Percentiles rank a stretch among this genome's conserved stretches.
Conservation (phyloP, 306 rosid genomes). For the Abrus pulchellus region DNA sequence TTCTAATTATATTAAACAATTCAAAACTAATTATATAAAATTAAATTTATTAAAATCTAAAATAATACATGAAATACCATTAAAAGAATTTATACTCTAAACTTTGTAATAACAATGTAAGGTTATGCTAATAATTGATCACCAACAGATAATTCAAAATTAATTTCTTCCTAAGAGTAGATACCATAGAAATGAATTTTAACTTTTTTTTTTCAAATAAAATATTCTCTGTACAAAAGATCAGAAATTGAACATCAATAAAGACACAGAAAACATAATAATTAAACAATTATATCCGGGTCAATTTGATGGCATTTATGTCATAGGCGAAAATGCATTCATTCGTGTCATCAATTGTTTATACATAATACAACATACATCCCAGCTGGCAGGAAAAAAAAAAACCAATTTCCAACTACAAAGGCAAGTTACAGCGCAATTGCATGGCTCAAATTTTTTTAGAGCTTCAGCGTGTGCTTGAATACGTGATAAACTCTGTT, state of each 20-base stretch:
- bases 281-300: background rate
- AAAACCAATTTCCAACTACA: background rate
- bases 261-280: no score
- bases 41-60: no score
- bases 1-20: no score
- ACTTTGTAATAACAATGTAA: no score
- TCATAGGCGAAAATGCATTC: slow-evolving; percentile 20
- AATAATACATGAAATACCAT: no score
- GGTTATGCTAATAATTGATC: no score
- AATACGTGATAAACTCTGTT: slow-evolving; percentile 28
- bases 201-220: background rate
- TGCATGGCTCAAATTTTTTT: slow-evolving; percentile 6
- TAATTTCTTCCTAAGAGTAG: background rate
- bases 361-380: slow-evolving; percentile 11
- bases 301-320: background rate
- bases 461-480: slow-evolving; percentile 17
- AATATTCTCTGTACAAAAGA: background rate
- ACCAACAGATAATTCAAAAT: background rate
- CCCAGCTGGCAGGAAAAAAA: slow-evolving; percentile 23
- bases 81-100: no score
- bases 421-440: slow-evolving; percentile 25
- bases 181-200: background rate
- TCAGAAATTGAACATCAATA: background rate
- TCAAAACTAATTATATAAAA: no score
- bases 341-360: slow-evolving; percentile 14